Evolutionary conservation across 2,329 filamentous ascomycete species (phyloP).

Genomic region (Aureobasidium subglaciale): DNA sequence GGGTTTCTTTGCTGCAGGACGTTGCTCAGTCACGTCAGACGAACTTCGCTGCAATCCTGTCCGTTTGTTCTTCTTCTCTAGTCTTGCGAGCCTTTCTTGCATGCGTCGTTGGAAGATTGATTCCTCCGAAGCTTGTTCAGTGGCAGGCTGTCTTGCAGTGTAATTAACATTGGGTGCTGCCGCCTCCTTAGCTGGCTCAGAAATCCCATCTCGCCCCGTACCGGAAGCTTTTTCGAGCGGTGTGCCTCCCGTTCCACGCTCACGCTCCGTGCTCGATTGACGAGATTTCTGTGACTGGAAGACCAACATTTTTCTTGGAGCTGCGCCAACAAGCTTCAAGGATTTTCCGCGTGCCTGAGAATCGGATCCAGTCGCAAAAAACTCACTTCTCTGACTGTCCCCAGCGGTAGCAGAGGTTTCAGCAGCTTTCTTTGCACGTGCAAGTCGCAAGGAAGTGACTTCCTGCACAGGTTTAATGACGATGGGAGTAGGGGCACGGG

Average conservation of each 20-base stretch:
- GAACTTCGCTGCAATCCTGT: slow-evolving; percentile 6
- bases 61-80: slow-evolving; percentile 22
- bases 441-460: neutral
- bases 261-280: neutral
- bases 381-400: neutral
- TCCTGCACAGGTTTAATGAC: neutral
- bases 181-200: neutral
- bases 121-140: slow-evolving; percentile 12
- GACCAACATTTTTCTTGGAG: slow-evolving; percentile 36
- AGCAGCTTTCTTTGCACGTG: neutral
- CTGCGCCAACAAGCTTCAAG: slow-evolving; percentile 33
- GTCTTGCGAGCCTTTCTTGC: slow-evolving; percentile 25
- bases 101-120: slow-evolving; percentile 20
- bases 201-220: neutral
- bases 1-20: neutral
- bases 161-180: neutral
- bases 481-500: neutral
- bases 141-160: neutral
- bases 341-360: slow-evolving; percentile 23
- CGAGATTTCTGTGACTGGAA: slow-evolving; percentile 32
- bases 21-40: slow-evolving; percentile 8
- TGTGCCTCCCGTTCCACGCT: neutral
- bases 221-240: neutral
- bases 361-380: neutral
- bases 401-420: neutral